Percentiles rank a stretch among this genome's conserved stretches.
Conservation (phyloP, 371 early-diverging fungal species). For the Mucor lusitanicus region DNA sequence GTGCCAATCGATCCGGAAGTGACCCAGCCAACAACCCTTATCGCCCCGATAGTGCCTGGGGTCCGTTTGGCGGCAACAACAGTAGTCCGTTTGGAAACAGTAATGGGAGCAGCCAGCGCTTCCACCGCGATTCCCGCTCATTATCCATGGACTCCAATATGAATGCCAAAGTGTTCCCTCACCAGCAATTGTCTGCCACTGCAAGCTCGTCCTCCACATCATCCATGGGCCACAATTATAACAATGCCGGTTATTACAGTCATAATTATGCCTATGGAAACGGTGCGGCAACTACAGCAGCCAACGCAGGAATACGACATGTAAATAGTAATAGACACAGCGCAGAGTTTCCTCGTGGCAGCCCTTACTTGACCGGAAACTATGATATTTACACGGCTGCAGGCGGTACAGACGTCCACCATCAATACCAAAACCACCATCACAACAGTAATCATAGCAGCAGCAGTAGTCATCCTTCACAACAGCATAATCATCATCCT, state of each 20-base stretch:
- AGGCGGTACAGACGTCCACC: background rate
- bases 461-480: background rate
- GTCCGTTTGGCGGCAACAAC: background rate
- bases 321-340: constrained; percentile 15
- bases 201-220: background rate
- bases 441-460: background rate
- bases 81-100: background rate
- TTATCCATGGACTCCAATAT: constrained; percentile 23
- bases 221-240: background rate
- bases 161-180: constrained; percentile 2
- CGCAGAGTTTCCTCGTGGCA: constrained; percentile 14
- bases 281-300: background rate
- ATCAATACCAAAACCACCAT: constrained; percentile 7
- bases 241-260: background rate
- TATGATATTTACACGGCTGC: constrained; percentile 17
- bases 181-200: background rate
- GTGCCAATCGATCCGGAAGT: constrained; percentile 25
- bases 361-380: background rate
- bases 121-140: constrained; percentile 19
- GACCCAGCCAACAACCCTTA: constrained; percentile 21
- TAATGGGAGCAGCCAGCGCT: constrained; percentile 7
- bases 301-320: background rate
- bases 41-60: constrained; percentile 11
- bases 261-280: background rate
- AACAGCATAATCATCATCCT: constrained; percentile 1